Conservation (phyloP, 257 asterid genomes). For the Capsicum chinense region DNA sequence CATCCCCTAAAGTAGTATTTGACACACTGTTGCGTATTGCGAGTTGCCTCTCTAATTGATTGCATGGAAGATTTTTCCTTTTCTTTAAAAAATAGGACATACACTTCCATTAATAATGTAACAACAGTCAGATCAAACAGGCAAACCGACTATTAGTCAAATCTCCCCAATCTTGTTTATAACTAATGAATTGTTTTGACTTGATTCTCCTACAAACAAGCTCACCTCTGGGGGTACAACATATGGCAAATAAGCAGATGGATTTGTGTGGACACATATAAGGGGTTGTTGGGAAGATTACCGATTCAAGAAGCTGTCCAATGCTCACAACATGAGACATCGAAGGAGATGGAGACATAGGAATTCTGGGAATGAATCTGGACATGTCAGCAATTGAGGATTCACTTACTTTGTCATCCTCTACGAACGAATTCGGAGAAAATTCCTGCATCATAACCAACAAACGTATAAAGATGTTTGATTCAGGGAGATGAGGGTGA, state of each 20-base stretch:
- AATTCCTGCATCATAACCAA: slow-evolving; percentile 57
- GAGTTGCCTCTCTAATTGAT: neutral
- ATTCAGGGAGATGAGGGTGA: neutral
- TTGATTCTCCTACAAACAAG: neutral
- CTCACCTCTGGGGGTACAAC: neutral
- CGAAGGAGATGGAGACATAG: slow-evolving; percentile 81
- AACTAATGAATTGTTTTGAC: neutral
- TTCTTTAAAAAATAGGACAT: neutral
- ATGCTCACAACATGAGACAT: slow-evolving; percentile 84
- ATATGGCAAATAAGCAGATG: neutral
- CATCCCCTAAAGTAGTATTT: neutral
- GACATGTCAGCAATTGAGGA: slow-evolving; percentile 80
- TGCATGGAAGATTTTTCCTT: neutral
- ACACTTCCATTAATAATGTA: neutral
- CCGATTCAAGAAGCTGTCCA: slow-evolving; percentile 94
- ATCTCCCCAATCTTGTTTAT: slow-evolving; percentile 17
- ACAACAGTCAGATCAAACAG: neutral
- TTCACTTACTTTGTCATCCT: slow-evolving; percentile 77
- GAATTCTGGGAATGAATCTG: slow-evolving; percentile 69
- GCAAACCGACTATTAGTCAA: neutral
- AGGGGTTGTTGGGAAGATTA: slow-evolving; percentile 35
- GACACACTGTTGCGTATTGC: neutral
- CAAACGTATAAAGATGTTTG: neutral
- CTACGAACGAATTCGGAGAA: slow-evolving; percentile 63
- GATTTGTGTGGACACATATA: neutral